Evolutionary conservation across 2,329 filamentous ascomycete genomes (phyloP).

Genomic region (Colletotrichum navitas): DNA sequence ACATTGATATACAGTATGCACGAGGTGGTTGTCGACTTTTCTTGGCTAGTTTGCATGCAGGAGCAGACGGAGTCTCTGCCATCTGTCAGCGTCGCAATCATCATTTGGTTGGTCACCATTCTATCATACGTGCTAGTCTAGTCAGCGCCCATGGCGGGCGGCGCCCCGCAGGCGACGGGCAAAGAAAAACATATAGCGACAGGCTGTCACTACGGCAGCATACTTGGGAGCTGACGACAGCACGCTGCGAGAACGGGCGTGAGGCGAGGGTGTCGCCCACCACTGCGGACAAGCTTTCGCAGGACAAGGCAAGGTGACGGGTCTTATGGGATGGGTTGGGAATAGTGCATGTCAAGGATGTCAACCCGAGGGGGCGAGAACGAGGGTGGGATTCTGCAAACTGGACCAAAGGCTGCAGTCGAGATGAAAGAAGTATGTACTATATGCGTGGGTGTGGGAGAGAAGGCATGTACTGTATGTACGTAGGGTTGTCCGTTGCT

Average conservation of each 20-base stretch:
- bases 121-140: neutral
- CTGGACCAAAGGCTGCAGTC: neutral
- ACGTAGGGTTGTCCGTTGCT: too few relatives aligned
- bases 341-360: neutral
- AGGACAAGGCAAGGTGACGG: neutral
- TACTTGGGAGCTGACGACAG: neutral
- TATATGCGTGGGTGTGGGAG: neutral
- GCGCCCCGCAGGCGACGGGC: neutral
- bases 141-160: slow-evolving; percentile 23
- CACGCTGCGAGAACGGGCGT: neutral
- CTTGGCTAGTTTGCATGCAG: slow-evolving; percentile 21
- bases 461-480: neutral
- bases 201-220: slow-evolving; percentile 13
- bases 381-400: neutral
- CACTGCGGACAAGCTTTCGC: neutral
- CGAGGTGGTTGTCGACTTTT: neutral
- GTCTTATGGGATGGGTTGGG: neutral
- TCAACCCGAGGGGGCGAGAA: neutral
- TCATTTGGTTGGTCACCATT: slow-evolving; percentile 14
- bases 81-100: slow-evolving; percentile 33
- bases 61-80: slow-evolving; percentile 9
- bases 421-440: neutral
- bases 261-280: neutral
- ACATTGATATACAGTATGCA: slow-evolving; percentile 4
- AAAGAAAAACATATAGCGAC: neutral